These are phyloP conservation scores for Nakazawaea holstii DNA, from an alignment of 805 yeast genomes.

Conservation along the genomic window DNA sequence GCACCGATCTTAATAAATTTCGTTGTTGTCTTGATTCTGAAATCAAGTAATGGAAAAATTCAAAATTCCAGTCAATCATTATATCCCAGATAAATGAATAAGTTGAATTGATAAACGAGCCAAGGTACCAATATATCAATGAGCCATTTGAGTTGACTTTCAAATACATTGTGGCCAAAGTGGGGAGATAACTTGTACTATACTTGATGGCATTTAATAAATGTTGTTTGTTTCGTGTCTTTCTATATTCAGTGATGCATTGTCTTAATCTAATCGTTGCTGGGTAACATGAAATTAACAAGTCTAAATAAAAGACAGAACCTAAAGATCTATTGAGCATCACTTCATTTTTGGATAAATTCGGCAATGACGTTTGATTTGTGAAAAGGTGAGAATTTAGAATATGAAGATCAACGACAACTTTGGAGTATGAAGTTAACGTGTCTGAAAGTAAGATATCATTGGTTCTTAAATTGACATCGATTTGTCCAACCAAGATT, in stretches of 20 bases:
- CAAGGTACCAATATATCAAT: slow-evolving; percentile 36
- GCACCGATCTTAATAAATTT: slow-evolving; percentile 22
- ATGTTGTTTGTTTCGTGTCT: slow-evolving; percentile 47
- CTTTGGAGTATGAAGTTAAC: slow-evolving; percentile 74
- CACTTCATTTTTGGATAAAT: slow-evolving; percentile 14
- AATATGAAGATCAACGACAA: slow-evolving; percentile 65
- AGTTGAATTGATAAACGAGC: slow-evolving; percentile 55
- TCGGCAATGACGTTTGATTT: slow-evolving; percentile 30
- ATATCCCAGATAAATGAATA: slow-evolving; percentile 90
- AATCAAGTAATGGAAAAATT: slow-evolving; percentile 36
- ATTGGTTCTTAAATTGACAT: slow-evolving; percentile 55
- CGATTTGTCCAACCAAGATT: slow-evolving; percentile 54
- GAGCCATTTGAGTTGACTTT: slow-evolving; percentile 17
- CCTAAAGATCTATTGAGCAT: slow-evolving; percentile 24
- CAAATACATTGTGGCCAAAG: slow-evolving; percentile 29
- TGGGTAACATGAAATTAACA: slow-evolving; percentile 43
- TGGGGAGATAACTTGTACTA: slow-evolving; percentile 52
- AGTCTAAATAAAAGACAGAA: slow-evolving; percentile 23
- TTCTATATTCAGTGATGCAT: slow-evolving; percentile 64
- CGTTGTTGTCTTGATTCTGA: slow-evolving; percentile 12
- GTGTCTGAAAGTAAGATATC: slow-evolving; percentile 84
- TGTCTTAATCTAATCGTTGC: slow-evolving; percentile 74
- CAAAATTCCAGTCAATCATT: slow-evolving; percentile 81
- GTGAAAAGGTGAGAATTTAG: slow-evolving; percentile 42
- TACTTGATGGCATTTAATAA: slow-evolving; percentile 74